Evolutionary conservation across 1,139 yeast species (phyloP), one percentile per base, ranked within the genome.

Genomic region (Sugiyamaella neomexicana): DNA sequence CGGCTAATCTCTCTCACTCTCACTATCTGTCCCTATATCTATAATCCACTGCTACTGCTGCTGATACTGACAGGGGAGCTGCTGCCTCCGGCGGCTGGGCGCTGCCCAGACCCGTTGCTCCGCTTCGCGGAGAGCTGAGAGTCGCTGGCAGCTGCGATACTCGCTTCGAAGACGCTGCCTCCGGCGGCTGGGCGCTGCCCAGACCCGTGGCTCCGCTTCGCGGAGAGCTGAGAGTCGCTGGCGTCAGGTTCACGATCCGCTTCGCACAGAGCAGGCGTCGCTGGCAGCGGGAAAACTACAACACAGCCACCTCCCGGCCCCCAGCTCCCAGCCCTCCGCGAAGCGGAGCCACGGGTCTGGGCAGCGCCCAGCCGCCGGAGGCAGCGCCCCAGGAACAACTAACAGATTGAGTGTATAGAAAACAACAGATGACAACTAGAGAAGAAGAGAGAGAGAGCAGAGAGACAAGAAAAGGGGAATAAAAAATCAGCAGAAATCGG

Each of bases 1-100:
- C 45, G 65, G 62, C 40, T 69, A 64, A 60, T 27, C 32, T 40
- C 31, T 13, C 10, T 23, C 12, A 27, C 17, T n/a, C 29, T 10
- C 17, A 12, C 36, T 13, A 17, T 31, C 36, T 20, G 5, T 5
- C 25, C 5, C 25, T 20, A 20, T 20, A 3, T 20, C 25, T 20
- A 20, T 20, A 20, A 20, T 20, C 25, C 5, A 20, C 25, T 20
- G 25, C 25, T 20, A 20, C 25, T 20, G 25, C 25, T 20, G 25
- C 25, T 20, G 5, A 3, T 20, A n/a, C n/a, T 20, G 5, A 20
- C 25, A 5, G 25, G 25, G n/a, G n/a, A n/a, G n/a, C n/a, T 5
- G 25, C 25, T 29, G 34, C 34, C 34, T 29, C 34, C 34, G 34
- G 34, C 34, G 34, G 34, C 34, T 29, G 34, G 34, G 34, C 34